These are phyloP conservation scores for Malassezia obtusa DNA, from an alignment of 1,284 basidiomycete genomes.

Conservation along the genomic window DNA sequence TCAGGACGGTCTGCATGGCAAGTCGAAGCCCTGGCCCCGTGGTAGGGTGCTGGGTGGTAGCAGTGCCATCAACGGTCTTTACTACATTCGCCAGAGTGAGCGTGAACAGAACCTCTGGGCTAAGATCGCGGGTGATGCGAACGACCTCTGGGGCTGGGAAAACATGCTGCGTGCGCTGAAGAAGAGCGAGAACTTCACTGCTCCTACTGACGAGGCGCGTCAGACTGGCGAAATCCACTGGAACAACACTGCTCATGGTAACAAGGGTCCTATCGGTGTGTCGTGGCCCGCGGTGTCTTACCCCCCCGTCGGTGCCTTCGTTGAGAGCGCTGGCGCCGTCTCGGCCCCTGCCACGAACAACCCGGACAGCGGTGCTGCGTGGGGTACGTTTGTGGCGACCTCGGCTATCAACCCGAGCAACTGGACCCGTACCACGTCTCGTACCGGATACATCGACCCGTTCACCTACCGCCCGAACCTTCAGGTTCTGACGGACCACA, in stretches of 20 bases:
- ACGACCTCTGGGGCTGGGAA: slow-evolving; percentile 27
- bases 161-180: slow-evolving; percentile 48
- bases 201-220: slow-evolving; percentile 41
- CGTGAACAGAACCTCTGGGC: slow-evolving; percentile 31
- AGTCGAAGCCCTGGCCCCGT: slow-evolving; percentile 10
- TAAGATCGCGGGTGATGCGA: slow-evolving; percentile 14
- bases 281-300: slow-evolving; percentile 26
- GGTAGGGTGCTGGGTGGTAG: slow-evolving; percentile 33
- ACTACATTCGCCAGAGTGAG: slow-evolving; percentile 27
- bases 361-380: slow-evolving; percentile 53
- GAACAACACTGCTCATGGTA: slow-evolving; percentile 51
- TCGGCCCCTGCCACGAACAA: slow-evolving; percentile 52
- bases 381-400: slow-evolving; percentile 57
- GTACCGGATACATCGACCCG: slow-evolving; percentile 62
- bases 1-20: slow-evolving; percentile 21
- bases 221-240: slow-evolving; percentile 19
- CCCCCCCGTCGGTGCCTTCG: slow-evolving; percentile 24
- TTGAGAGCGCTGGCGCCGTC: slow-evolving; percentile 29
- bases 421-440: slow-evolving; percentile 60
- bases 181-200: slow-evolving; percentile 53
- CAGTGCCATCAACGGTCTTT: slow-evolving; percentile 37
- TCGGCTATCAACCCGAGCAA: slow-evolving; percentile 60
- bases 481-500: slow-evolving; percentile 55
- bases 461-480: slow-evolving; percentile 58
- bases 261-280: slow-evolving; percentile 51